Evolutionary conservation across 495 filamentous ascomycete species (phyloP).

Genomic region (Podospora australis): DNA sequence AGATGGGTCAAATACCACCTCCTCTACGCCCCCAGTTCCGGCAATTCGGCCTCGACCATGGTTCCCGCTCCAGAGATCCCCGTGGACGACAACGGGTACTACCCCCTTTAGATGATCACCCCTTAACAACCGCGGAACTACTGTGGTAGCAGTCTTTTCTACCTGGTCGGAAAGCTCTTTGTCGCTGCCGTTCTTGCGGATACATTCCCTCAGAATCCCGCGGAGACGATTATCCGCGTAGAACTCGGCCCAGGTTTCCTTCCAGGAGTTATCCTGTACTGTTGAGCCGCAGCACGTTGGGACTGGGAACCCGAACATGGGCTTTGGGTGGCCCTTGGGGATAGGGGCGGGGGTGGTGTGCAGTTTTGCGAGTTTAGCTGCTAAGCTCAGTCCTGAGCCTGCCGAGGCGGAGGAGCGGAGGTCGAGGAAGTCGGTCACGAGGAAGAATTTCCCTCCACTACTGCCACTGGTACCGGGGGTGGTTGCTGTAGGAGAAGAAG

Average conservation of each 20-base stretch:
- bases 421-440: slow-evolving; percentile 77
- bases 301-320: slow-evolving; percentile 74
- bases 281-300: slow-evolving; percentile 82
- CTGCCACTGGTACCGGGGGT: neutral
- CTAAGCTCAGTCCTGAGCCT: slow-evolving; percentile 50
- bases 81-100: slow-evolving; percentile 74
- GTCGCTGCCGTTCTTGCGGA: slow-evolving; percentile 59
- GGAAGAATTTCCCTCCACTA: slow-evolving; percentile 48
- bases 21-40: slow-evolving; percentile 52
- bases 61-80: slow-evolving; percentile 90
- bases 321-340: slow-evolving; percentile 50
- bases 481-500: neutral
- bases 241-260: slow-evolving; percentile 71
- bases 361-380: slow-evolving; percentile 67
- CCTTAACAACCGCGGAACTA: slow-evolving; percentile 68
- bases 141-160: slow-evolving; percentile 50
- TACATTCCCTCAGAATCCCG: slow-evolving; percentile 51
- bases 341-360: slow-evolving; percentile 70
- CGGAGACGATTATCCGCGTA: slow-evolving; percentile 68
- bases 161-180: slow-evolving; percentile 53
- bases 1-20: slow-evolving; percentile 79
- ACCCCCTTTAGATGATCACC: slow-evolving; percentile 57
- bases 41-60: slow-evolving; percentile 59
- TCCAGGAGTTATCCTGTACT: slow-evolving; percentile 66
- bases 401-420: slow-evolving; percentile 38